Evolutionary conservation across 2,329 filamentous ascomycete genomes (phyloP).

Genomic region (Talaromyces sp.): DNA sequence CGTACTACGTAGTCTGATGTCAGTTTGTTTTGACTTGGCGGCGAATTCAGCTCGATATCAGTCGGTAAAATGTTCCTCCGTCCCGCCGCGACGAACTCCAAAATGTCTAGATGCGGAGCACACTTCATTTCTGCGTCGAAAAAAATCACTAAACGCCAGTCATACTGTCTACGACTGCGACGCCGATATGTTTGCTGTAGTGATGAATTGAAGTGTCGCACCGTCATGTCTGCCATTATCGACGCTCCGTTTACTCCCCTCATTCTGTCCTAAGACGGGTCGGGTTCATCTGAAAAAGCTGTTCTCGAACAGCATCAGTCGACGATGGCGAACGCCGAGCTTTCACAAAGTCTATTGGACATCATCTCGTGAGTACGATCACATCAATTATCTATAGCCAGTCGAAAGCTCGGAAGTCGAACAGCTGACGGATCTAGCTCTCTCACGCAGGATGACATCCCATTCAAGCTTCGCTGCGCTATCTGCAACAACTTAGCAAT

Average conservation of each 20-base stretch:
- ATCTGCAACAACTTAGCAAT: conserved; percentile 87
- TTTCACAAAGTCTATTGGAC: conserved; percentile 41
- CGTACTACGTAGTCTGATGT: neutral
- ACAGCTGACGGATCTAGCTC: conserved; percentile 51
- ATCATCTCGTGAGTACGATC: conserved; percentile 37
- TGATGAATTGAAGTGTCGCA: neutral
- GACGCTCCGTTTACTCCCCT: neutral
- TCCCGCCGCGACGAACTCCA: neutral
- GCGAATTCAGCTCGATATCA: neutral
- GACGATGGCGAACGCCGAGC: conserved; percentile 39
- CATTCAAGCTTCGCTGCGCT: conserved; percentile 93
- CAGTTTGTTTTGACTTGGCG: neutral
- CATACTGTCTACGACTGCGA: neutral
- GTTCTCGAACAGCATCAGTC: neutral
- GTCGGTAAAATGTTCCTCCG: neutral
- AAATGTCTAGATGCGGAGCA: neutral
- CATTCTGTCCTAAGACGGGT: neutral
- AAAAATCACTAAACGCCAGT: neutral
- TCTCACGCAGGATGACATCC: conserved; percentile 76
- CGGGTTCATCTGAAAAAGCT: neutral
- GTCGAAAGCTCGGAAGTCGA: neutral
- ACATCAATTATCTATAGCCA: neutral
- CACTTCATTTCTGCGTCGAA: neutral
- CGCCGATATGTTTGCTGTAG: neutral
- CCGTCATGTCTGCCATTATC: conserved; percentile 7